Conservation (phyloP, 192 early-diverging fungal species). For the Gigaspora rosea region DNA sequence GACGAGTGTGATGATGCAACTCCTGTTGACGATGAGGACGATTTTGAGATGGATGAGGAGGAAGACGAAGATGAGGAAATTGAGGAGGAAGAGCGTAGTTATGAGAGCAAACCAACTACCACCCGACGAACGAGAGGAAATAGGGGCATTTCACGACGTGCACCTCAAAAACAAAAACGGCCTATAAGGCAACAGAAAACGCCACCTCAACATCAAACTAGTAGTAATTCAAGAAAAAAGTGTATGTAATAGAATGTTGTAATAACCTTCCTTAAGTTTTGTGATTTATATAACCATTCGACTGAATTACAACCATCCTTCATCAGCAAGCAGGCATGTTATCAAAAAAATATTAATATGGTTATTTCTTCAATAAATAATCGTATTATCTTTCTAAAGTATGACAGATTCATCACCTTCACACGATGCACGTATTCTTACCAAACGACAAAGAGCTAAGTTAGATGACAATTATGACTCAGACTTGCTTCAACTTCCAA, state of each 20-base stretch:
- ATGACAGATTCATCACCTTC: slow-evolving; percentile 39
- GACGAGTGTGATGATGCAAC: slow-evolving; percentile 32
- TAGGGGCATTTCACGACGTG: background rate
- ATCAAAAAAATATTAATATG: background rate
- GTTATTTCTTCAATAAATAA: background rate
- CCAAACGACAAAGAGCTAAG: slow-evolving; percentile 72
- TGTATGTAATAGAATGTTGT: too few relatives aligned
- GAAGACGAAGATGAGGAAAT: slow-evolving; percentile 29
- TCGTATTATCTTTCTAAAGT: slow-evolving; percentile 33
- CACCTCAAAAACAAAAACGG: background rate
- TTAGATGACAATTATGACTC: slow-evolving; percentile 56
- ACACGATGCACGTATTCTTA: slow-evolving; percentile 50
- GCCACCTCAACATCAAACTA: background rate
- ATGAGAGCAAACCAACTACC: background rate
- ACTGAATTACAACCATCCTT: background rate
- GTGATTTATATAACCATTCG: too few relatives aligned
- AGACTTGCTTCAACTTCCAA: slow-evolving; percentile 71
- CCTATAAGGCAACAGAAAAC: background rate
- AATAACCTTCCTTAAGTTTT: too few relatives aligned
- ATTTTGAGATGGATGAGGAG: slow-evolving; percentile 30
- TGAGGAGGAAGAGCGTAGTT: slow-evolving; percentile 39
- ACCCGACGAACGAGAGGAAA: slow-evolving; percentile 34
- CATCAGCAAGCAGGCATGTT: background rate
- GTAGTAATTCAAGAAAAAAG: background rate
- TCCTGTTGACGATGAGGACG: slow-evolving; percentile 32